Percentiles rank a stretch among this genome's conserved stretches.
These are phyloP conservation scores for Populus hybrid DNA, from an alignment of 441 rosid species.

Conservation along the genomic window DNA sequence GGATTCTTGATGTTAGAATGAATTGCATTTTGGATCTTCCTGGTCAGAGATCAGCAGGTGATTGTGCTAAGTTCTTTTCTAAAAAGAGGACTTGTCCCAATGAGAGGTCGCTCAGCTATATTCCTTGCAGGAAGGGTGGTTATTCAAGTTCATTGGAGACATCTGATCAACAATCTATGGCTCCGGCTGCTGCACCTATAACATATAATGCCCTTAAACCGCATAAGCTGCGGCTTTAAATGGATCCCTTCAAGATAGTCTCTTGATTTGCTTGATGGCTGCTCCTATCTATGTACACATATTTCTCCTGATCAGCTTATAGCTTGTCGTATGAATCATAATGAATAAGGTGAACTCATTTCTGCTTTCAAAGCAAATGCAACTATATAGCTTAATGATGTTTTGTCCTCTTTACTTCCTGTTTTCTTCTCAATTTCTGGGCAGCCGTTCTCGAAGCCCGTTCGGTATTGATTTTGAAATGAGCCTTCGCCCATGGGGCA, in stretches of 20 bases:
- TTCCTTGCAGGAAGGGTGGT: conserved; percentile 35
- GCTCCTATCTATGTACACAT: not conserved
- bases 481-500: too few species aligned
- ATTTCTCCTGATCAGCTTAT: too few species aligned
- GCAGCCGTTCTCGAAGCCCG: too few species aligned
- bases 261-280: not conserved
- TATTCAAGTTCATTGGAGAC: not conserved
- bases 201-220: conserved; percentile 36
- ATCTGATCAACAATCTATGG: not conserved
- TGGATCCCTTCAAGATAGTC: not conserved
- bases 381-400: too few species aligned
- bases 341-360: too few species aligned
- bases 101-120: conserved; percentile 12
- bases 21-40: conserved; percentile 52
- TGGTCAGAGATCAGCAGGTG: conserved; percentile 26
- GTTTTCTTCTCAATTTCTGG: too few species aligned
- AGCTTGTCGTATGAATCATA: too few species aligned
- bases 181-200: conserved; percentile 11
- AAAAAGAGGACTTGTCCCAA: conserved; percentile 12
- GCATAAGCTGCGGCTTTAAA: conserved; percentile 6
- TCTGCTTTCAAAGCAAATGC: too few species aligned
- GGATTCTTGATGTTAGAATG: conserved; percentile 30
- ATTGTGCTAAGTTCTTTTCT: conserved; percentile 34
- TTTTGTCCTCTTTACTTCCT: too few species aligned
- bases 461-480: too few species aligned